A percentile compares a stretch with the other conserved stretches of the same genome.
phyloP scores from a whole-genome alignment of 768 basidiomycete genomes.

The Galerina sulciceps region DNA sequence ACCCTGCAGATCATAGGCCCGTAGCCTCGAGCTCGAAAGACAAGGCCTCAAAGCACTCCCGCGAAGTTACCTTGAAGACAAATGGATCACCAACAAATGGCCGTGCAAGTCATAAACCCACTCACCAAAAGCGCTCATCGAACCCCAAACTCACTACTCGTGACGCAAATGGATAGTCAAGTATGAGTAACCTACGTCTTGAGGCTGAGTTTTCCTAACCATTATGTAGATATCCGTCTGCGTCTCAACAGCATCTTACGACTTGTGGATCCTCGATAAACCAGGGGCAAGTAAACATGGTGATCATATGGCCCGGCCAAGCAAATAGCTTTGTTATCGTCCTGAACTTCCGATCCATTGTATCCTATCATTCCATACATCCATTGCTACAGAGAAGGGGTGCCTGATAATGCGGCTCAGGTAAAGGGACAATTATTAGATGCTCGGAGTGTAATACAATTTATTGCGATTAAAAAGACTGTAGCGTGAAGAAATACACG shows the following conservation, averaged over 20 bases:
- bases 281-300: background rate
- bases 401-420: background rate
- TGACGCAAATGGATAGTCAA: slow-evolving; percentile 17
- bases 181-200: background rate
- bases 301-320: slow-evolving; percentile 14
- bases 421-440: slow-evolving; percentile 7
- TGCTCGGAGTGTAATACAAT: slow-evolving; percentile 24
- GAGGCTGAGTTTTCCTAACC: background rate
- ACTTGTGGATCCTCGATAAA: background rate
- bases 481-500: slow-evolving; percentile 23
- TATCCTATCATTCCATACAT: background rate
- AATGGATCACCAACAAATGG: slow-evolving; percentile 14
- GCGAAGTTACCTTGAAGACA: slow-evolving; percentile 17
- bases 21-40: slow-evolving; percentile 24
- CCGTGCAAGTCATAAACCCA: slow-evolving; percentile 5
- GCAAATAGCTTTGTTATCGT: slow-evolving; percentile 6
- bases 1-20: slow-evolving; percentile 26
- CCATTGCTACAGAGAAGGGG: background rate
- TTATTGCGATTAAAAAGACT: slow-evolving; percentile 21
- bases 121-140: slow-evolving; percentile 9
- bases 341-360: too few species aligned
- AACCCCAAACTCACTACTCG: slow-evolving; percentile 8
- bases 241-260: background rate
- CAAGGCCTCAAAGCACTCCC: slow-evolving; percentile 15
- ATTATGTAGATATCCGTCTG: background rate